Conservation (phyloP, 2,329 filamentous ascomycete genomes). For the Metarhizium album region DNA sequence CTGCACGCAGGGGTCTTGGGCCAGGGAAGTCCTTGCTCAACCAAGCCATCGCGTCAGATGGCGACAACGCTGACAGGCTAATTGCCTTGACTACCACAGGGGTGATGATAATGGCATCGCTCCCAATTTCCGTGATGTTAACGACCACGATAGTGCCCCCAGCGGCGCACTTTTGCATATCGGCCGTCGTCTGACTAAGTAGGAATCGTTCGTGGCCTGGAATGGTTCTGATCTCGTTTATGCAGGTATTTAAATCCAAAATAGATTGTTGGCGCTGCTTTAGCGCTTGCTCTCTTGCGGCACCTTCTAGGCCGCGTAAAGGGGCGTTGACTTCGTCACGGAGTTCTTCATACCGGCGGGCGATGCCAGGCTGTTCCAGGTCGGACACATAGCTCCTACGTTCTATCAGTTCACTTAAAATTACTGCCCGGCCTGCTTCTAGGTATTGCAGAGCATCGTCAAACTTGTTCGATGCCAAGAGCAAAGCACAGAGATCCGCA, state of each 20-base stretch:
- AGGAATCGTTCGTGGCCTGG: constrained; percentile 1
- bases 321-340: constrained; percentile 4
- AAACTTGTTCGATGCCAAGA: background rate
- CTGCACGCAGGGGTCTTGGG: too few relatives aligned
- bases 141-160: constrained; percentile 3
- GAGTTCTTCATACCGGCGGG: constrained; percentile 3
- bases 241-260: background rate
- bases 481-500: constrained; percentile 2
- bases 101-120: constrained; percentile 6
- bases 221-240: constrained; percentile 1
- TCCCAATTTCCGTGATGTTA: constrained; percentile 5
- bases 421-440: constrained; percentile 5
- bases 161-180: constrained; percentile 3
- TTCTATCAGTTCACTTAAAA: constrained; percentile 5
- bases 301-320: background rate
- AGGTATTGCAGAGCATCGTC: constrained; percentile 4
- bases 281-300: background rate
- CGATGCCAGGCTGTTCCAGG: constrained; percentile 1
- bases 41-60: constrained; percentile 2
- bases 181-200: background rate
- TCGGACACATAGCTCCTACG: constrained; percentile 2
- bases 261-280: background rate
- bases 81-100: background rate
- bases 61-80: constrained; percentile 1
- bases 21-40: constrained; percentile 2